Evolutionary conservation across 768 basidiomycete genomes (phyloP), one percentile per base, ranked within the genome.

Genomic region (Phanerodontia chrysosporium): DNA sequence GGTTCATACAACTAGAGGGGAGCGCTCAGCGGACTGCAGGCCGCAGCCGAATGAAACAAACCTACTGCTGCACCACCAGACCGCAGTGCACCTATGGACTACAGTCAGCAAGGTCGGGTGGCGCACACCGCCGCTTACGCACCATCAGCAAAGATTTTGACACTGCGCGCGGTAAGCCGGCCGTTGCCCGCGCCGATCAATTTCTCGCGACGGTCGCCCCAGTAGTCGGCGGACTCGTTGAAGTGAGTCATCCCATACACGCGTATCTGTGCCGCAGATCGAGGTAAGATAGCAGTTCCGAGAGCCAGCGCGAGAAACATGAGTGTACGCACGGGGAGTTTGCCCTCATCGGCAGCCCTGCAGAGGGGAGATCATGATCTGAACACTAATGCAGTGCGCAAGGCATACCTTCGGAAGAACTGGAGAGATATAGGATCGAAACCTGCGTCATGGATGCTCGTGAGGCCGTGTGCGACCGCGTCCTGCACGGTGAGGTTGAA

Each of bases 51-150:
- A n/a, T 14, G n/a, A 46, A 42, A 42, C n/a, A n/a, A 58, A 49
- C 78, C 70, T 73, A 89, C 88, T 45, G 95, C 94, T 46, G 95
- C 92, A 46, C 94, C 95, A 58, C 92, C 88, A n/a, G 88, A 88
- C 30, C 95, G 83, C 36, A 97, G 75, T 29, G 94, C 95, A 58
- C 93, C 89, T 90, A 58, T 39, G 56, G 35, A 49, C 1, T 14
- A 39, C 21, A 13, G 30, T 35, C 22, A 29, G 25, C 32, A n/a
- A 13, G 32, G 29, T n/a, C 30, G 45, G 29, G 25, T 36, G 24
- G 21, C 29, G 18, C 18, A 12, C 13, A 22, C 32, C n/a, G 52
- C n/a, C 16, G 35, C 30, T 39, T 9, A 49, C 68, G 60, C 71
- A 84, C 85, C 86, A 71, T 87, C 86, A 12, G 86, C 84, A 69